Evolutionary conservation across 2,329 filamentous ascomycete species (phyloP).

Genomic region (Laburnicola sp.): DNA sequence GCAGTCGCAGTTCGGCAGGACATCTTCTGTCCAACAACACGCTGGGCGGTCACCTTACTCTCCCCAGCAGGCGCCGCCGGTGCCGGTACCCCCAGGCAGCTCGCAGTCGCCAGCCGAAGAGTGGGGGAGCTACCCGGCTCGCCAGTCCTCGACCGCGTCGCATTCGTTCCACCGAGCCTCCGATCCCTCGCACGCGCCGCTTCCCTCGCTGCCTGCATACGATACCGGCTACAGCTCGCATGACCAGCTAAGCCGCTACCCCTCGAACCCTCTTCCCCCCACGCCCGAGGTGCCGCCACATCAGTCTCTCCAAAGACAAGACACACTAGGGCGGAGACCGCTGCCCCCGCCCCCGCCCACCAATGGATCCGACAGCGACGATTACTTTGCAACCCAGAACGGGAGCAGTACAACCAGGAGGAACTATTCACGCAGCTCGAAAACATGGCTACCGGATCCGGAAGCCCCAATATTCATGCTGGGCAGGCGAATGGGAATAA

Average conservation of each 20-base stretch:
- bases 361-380: slow-evolving; percentile 49
- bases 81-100: slow-evolving; percentile 41
- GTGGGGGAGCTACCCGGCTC: slow-evolving; percentile 40
- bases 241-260: slow-evolving; percentile 35
- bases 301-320: slow-evolving; percentile 53
- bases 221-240: slow-evolving; percentile 34
- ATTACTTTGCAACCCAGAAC: slow-evolving; percentile 45
- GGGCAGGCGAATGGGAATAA: slow-evolving; percentile 38
- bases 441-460: slow-evolving; percentile 46
- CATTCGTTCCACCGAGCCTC: slow-evolving; percentile 36
- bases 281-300: slow-evolving; percentile 58
- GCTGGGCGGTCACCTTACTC: slow-evolving; percentile 37
- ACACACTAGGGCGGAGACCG: slow-evolving; percentile 60
- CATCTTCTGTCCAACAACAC: slow-evolving; percentile 33
- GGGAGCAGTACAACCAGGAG: slow-evolving; percentile 51
- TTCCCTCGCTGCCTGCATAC: slow-evolving; percentile 41
- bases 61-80: slow-evolving; percentile 40
- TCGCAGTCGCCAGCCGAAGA: slow-evolving; percentile 39
- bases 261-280: slow-evolving; percentile 46
- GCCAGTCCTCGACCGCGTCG: slow-evolving; percentile 32
- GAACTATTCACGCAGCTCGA: slow-evolving; percentile 62
- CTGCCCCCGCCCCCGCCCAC: slow-evolving; percentile 64
- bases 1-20: slow-evolving; percentile 38
- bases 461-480: slow-evolving; percentile 44
- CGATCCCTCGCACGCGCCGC: slow-evolving; percentile 35